Base-by-base conservation (phyloP, 148 eudicot genomes). In the Talinum fruticosum region DNA sequence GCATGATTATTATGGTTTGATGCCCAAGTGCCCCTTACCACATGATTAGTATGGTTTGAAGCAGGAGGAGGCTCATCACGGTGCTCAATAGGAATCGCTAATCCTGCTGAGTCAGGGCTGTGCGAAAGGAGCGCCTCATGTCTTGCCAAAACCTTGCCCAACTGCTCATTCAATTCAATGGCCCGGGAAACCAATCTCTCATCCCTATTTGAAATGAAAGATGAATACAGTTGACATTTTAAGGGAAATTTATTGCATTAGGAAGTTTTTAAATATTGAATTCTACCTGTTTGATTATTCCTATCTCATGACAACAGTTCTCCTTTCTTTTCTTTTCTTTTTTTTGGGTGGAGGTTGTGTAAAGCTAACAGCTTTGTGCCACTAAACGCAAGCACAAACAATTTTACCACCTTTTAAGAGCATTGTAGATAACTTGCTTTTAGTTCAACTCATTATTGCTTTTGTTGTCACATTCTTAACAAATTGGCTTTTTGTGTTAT, bases 161-260 rank as follows among this genome's bases (percentile, higher is more conserved):
- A 87, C 83, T 89, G 89, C 74, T 96, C 99, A 71, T 96, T 96
- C 81, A 96, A 83, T 74, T 96, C 97, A 74, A 93, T 84, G 66
- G 99, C 99, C 76, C 69, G 88, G 72, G 90, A 87, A 33, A 96
- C 89, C 84, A 90, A 78, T 75, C 76, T 87, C 71, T 96, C 99
- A 76, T 93, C 91, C 79, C 99, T 96, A 79, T 8, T 78, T 32
- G 18, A 71, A 66, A 72, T 45, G 65, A 69, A 36, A 69, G 65
- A 37, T 53, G 64, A 54, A 65, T 10, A 68, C 32, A 23, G 2
- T 12, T n/a, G 6, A 70, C 19, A 51, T 73, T 28, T 13, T 18
- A 2, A 32, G 30, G 8, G 6, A 32, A 21, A 51, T 59, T 37
- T 38, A 18, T 38, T 5, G 35, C 8, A 36, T 14, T n/a, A 8